Base-by-base conservation (phyloP, 1,284 basidiomycete species). In the Singerocomus inundabilis region DNA sequence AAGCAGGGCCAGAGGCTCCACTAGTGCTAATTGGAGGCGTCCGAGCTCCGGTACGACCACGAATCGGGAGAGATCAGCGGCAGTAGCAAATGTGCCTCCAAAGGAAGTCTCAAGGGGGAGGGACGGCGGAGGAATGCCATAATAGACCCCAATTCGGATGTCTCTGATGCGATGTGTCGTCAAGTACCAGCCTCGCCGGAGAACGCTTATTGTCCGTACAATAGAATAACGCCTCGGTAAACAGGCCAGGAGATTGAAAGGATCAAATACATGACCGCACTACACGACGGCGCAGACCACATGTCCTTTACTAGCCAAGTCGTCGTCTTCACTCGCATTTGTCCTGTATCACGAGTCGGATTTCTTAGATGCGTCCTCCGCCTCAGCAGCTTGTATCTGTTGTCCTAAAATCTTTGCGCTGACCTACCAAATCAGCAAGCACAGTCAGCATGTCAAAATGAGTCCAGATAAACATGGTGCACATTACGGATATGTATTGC, bases 401-500 rank as follows among this genome's bases (percentile, higher is more conserved):
- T 82, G 76, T n/a, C 84, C 85, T 37, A 90, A 68, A 53, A 91
- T 87, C 70, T 90, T 91, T 55, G 88, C 88, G 64, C 87, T 81
- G 57, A 91, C 84, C 88, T 88, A 57, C 38, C 47, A 51, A 50
- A 48, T 46, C 37, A 40, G 49, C n/a, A 32, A 40, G 51, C 52
- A 44, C 29, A 31, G 34, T 57, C 53, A 54, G 43, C 51, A 37
- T 44, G 45, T 54, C 30, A 44, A 47, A 49, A 54, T 50, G 52
- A 29, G 46, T 50, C 36, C 46, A 50, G 37, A 51, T 48, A 55
- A 34, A 52, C 29, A 31, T 33, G 12, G 68, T 81, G 55, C 60
- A 90, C 89, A 70, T 93, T 93, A 57, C 91, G 81, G 52, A 93
- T 86, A 66, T 94, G 89, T 64, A 91, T 77, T n/a, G 82, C 81